Conservation (phyloP, 169 alveolate genomes). For the Babesia sp. region DNA sequence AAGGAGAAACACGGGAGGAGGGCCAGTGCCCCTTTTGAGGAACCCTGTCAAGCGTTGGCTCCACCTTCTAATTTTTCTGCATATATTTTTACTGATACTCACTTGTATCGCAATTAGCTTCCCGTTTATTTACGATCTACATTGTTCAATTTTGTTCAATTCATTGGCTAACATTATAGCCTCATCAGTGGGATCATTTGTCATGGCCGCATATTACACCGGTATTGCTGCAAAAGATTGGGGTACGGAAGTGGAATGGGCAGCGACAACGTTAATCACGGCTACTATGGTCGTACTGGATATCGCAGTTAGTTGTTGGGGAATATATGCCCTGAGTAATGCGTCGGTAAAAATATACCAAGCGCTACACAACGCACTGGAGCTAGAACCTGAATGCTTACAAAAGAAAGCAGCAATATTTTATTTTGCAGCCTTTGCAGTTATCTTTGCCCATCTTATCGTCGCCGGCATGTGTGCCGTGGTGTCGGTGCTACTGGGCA, state of each 20-base stretch:
- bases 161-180: slow-evolving; percentile 66
- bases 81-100: slow-evolving; percentile 53
- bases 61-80: slow-evolving; percentile 55
- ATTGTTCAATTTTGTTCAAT: slow-evolving; percentile 66
- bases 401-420: slow-evolving; percentile 66
- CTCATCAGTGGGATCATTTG: slow-evolving; percentile 59
- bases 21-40: slow-evolving; percentile 72
- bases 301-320: slow-evolving; percentile 67
- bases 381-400: slow-evolving; percentile 66
- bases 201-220: slow-evolving; percentile 51
- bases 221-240: slow-evolving; percentile 31
- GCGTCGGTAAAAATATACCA: slow-evolving; percentile 70
- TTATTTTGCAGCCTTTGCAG: slow-evolving; percentile 60
- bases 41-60: slow-evolving; percentile 75
- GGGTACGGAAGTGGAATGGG: slow-evolving; percentile 78
- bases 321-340: slow-evolving; percentile 64
- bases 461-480: slow-evolving; percentile 60
- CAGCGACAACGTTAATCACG: slow-evolving; percentile 60
- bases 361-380: slow-evolving; percentile 51
- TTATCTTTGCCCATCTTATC: slow-evolving; percentile 61
- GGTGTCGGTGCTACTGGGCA: slow-evolving; percentile 48
- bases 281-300: slow-evolving; percentile 73
- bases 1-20: slow-evolving; percentile 68
- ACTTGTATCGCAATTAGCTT: slow-evolving; percentile 64
- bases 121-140: slow-evolving; percentile 71